These are phyloP conservation scores for Brassica incana DNA, from an alignment of 345 rosid genomes.

Conservation along the genomic window DNA sequence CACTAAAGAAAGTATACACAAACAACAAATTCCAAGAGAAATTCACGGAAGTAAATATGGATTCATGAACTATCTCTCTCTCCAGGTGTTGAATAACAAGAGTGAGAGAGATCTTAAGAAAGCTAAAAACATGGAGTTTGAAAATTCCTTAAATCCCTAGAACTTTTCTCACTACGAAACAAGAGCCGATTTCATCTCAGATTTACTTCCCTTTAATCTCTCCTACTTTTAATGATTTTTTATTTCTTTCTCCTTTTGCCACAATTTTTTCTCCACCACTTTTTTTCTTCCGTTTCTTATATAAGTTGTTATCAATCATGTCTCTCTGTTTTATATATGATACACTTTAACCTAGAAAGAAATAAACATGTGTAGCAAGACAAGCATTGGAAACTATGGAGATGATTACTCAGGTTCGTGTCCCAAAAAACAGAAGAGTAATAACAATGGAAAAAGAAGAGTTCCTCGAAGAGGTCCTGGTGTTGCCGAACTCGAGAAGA, in stretches of 20 bases:
- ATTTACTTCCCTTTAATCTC: slow-evolving; percentile 62
- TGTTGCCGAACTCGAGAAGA: slow-evolving; percentile 81
- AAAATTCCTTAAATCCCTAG: slow-evolving; percentile 42
- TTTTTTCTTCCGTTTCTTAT: not conserved
- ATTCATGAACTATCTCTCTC: slow-evolving; percentile 17
- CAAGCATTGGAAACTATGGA: slow-evolving; percentile 33
- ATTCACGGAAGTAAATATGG: slow-evolving; percentile 40
- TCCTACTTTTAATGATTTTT: slow-evolving; percentile 45
- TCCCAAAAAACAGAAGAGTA: slow-evolving; percentile 50
- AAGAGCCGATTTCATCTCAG: slow-evolving; percentile 59
- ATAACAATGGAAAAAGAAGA: slow-evolving; percentile 28
- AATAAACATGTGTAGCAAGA: slow-evolving; percentile 57
- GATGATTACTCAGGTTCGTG: slow-evolving; percentile 33
- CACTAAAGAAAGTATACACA: slow-evolving; percentile 14
- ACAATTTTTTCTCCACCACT: slow-evolving; percentile 20
- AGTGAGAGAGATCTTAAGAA: slow-evolving; percentile 36
- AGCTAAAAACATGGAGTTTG: slow-evolving; percentile 55
- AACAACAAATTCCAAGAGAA: slow-evolving; percentile 23
- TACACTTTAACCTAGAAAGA: not conserved
- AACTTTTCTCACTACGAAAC: slow-evolving; percentile 46
- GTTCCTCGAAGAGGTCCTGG: slow-evolving; percentile 77
- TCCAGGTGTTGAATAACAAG: slow-evolving; percentile 30
- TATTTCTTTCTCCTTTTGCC: slow-evolving; percentile 44
- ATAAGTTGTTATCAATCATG: slow-evolving; percentile 6
- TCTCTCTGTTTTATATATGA: slow-evolving; percentile 4